Base-by-base conservation (phyloP, 2,329 filamentous ascomycete species). In the Escovopsis sp. region DNA sequence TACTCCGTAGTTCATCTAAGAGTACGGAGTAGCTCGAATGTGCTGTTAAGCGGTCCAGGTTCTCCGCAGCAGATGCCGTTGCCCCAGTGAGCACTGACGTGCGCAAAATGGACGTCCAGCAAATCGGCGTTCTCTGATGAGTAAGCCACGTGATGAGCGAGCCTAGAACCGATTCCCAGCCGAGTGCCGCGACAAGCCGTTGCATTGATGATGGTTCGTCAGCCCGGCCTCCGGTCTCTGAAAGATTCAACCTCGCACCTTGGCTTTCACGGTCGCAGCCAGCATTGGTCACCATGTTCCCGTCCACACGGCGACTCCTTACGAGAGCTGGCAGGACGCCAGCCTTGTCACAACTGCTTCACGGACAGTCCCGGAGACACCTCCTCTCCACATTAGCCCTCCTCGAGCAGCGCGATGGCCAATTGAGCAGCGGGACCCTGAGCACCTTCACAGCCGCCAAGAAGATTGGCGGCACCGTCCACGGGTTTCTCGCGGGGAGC, bases 371-470 rank as follows among this genome's bases (percentile, higher is more conserved):
- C 26, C 23, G 12, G 12, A 39, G 37, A 12, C 37, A 15, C 19
- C 6, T 26, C 4, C 37, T 39, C n/a, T 40, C 38, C 7, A 40
- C 38, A 33, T 75, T 98, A 44, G 89, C 89, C 38, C 70, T 96
- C 43, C 76, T 98, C 47, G 91, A 98, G 66, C 91, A 96, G 65
- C 79, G 81, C 55, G 83, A 94, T 55, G 91, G 91, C 48, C 81
- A 87, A 65, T 75, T 98, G 50, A 87, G 85, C 58, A 65, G 73
- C 48, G 81, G 83, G 15, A 95, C 88, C 4, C 69, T 95, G 43
- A 84, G 85, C 55, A 82, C 87, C 38, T 75, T 96, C 46, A 83
- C 85, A 10, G 91, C 91, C 8, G 91, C 87, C 15, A 75, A 82
- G 62, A 88, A 88, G 61, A 65, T 96, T 7, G 89, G 89, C 44